Evolutionary conservation across 2,329 filamentous ascomycete genomes (phyloP).

Genomic region (Stachybotrys chlorohalonatus): DNA sequence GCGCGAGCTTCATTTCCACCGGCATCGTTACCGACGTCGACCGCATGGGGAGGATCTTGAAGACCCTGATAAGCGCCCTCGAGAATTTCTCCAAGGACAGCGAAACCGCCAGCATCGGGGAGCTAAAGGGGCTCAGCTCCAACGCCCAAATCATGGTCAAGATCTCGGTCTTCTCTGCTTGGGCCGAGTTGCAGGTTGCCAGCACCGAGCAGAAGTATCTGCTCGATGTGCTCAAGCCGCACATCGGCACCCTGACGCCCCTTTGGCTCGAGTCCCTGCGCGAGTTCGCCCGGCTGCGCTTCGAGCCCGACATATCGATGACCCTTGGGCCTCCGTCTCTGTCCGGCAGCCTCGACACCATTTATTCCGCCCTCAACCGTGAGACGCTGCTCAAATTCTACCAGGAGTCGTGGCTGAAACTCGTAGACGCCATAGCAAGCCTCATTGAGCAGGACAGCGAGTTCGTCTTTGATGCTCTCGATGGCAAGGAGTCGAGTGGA

Average conservation of each 20-base stretch:
- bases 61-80: conserved; percentile 80
- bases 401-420: conserved; percentile 91
- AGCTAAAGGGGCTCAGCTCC: conserved; percentile 83
- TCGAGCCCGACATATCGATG: conserved; percentile 95
- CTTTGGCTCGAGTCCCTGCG: conserved; percentile 88
- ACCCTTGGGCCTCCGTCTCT: conserved; percentile 73
- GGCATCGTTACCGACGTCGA: conserved; percentile 97
- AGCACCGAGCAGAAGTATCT: conserved; percentile 88
- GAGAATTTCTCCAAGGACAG: conserved; percentile 83
- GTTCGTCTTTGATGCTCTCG: conserved; percentile 93
- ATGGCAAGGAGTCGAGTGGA: conserved; percentile 62
- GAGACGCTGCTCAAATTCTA: conserved; percentile 94
- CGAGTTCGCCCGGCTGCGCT: conserved; percentile 86
- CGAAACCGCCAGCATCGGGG: conserved; percentile 81
- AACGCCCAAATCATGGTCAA: conserved; percentile 99
- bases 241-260: conserved; percentile 82
- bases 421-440: conserved; percentile 95
- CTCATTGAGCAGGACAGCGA: conserved; percentile 96
- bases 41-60: conserved; percentile 96
- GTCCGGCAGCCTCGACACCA: conserved; percentile 80
- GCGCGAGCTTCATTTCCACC: conserved; percentile 93
- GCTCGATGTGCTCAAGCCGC: conserved; percentile 77
- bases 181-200: conserved; percentile 93
- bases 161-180: conserved; percentile 92
- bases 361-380: conserved; percentile 89